Conservation (phyloP, 192 early-diverging fungal genomes). For the Lobosporangium transversale region DNA sequence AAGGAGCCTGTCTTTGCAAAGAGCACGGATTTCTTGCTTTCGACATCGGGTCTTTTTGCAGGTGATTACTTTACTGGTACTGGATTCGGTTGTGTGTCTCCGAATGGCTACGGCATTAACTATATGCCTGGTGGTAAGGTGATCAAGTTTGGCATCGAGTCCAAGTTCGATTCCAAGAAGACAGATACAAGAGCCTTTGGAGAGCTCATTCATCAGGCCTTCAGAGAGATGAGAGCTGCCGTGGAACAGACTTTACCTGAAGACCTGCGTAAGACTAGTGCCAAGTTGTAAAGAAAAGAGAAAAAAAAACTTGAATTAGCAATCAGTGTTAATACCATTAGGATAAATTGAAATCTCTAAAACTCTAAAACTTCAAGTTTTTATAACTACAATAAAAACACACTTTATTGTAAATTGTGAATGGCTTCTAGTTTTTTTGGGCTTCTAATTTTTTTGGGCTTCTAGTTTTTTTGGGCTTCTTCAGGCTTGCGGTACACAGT, state of each 20-base stretch:
- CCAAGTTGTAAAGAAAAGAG: slow-evolving; percentile 41
- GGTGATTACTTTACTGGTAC: slow-evolving; percentile 74
- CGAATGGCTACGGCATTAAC: slow-evolving; percentile 90
- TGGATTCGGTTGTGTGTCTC: slow-evolving; percentile 87
- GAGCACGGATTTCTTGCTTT: slow-evolving; percentile 76
- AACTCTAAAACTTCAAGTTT: too few species aligned
- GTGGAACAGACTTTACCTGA: slow-evolving; percentile 40
- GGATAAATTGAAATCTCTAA: too few species aligned
- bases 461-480: slow-evolving; percentile 5
- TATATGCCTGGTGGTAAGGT: slow-evolving; percentile 74
- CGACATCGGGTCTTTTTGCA: slow-evolving; percentile 81
- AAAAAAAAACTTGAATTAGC: too few species aligned
- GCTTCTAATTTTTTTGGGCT: too few species aligned
- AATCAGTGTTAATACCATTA: too few species aligned
- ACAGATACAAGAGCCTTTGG: slow-evolving; percentile 36
- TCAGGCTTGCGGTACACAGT: slow-evolving; percentile 44
- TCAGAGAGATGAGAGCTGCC: slow-evolving; percentile 35
- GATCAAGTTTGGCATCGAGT: slow-evolving; percentile 86
- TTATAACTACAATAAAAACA: too few species aligned
- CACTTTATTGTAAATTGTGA: not conserved
- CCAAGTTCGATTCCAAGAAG: slow-evolving; percentile 60
- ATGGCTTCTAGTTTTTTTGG: too few species aligned
- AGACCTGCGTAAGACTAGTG: slow-evolving; percentile 34
- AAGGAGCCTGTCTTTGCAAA: slow-evolving; percentile 76
- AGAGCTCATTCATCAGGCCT: slow-evolving; percentile 26